Base-by-base conservation (phyloP, 805 yeast species). In the Lachancea fermentati region DNA sequence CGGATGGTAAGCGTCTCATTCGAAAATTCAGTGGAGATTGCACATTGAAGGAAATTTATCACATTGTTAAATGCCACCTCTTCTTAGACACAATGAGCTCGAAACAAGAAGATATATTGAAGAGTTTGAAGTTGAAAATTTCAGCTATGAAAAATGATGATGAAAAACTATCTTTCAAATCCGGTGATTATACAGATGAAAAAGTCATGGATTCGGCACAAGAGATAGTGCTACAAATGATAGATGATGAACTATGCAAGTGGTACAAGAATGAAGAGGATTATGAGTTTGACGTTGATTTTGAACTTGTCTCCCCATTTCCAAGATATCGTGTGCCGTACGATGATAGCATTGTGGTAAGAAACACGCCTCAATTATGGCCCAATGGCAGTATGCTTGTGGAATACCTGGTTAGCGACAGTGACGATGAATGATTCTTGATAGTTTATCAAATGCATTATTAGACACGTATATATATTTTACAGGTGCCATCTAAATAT, bases 361-460 rank as follows among this genome's bases (percentile, higher is more conserved):
- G 52, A 22, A 73, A 75, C 24, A 68, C 68, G 28, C 50, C 62
- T 1, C 65, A 72, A 28, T 54, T 83, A n/a, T 79, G 75, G 73
- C 93, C 93, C n/a, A 80, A 71, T 50, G 88, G 88, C 1, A 80
- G 75, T 47, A 49, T 83, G 18, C 59, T 81, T 37, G 72, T 79
- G 3, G 84, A 79, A 49, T 62, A 56, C 2, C 44, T 60, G 4
- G 50, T 57, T 13, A 64, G 52, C 5, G 63, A 63, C 1, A 62
- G 54, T 1, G 64, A 58, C 2, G 57, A 52, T 3, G 52, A 51
- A 7, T 41, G 26, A 43, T 1, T 47, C 42, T 11, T 39, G 42
- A 2, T 49, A 37, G 12, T 18, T 37, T 12, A n/a, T 14, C n/a
- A n/a, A 16, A 32, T 12, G 34, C n/a, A 13, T 12, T n/a, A 13